phyloP scores from a whole-genome alignment of 192 early-diverging fungal genomes.

The Backusella tuberculispora region DNA sequence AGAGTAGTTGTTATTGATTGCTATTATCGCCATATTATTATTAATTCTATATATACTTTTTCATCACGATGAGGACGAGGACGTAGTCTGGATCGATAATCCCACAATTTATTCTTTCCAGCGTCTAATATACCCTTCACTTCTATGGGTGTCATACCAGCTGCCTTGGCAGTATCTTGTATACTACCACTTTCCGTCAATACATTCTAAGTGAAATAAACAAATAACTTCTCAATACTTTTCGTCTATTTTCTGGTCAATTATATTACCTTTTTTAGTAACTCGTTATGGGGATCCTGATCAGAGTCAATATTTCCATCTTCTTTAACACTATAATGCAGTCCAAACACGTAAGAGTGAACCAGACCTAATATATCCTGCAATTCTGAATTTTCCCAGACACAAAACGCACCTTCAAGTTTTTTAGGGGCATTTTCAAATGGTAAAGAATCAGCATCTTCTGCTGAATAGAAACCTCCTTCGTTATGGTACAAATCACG shows the following conservation, averaged over 20 bases:
- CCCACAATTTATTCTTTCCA: constrained; percentile 46
- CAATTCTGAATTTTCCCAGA: constrained; percentile 61
- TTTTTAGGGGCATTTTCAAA: constrained; percentile 44
- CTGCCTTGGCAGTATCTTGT: constrained; percentile 43
- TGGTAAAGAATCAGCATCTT: constrained; percentile 68
- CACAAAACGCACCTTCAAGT: constrained; percentile 68
- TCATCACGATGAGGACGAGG: constrained; percentile 65
- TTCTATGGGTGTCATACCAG: neutral
- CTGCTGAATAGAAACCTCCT: constrained; percentile 66
- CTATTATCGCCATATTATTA: neutral
- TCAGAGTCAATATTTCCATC: constrained; percentile 57
- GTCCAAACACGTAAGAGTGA: constrained; percentile 48
- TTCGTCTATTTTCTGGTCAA: neutral
- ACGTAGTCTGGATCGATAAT: constrained; percentile 43
- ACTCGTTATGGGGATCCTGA: constrained; percentile 63
- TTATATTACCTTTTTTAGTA: constrained; percentile 51
- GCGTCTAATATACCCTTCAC: constrained; percentile 13
- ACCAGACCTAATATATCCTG: constrained; percentile 38
- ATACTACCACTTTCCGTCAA: constrained; percentile 47
- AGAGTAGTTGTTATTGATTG: neutral
- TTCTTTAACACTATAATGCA: constrained; percentile 52
- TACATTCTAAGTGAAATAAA: constrained; percentile 52
- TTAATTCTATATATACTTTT: constrained; percentile 41
- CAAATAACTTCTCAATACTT: neutral
- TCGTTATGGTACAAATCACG: constrained; percentile 51